Evolutionary conservation across 2,329 filamentous ascomycete genomes (phyloP).

Genomic region (Samsoniella hepiali): DNA sequence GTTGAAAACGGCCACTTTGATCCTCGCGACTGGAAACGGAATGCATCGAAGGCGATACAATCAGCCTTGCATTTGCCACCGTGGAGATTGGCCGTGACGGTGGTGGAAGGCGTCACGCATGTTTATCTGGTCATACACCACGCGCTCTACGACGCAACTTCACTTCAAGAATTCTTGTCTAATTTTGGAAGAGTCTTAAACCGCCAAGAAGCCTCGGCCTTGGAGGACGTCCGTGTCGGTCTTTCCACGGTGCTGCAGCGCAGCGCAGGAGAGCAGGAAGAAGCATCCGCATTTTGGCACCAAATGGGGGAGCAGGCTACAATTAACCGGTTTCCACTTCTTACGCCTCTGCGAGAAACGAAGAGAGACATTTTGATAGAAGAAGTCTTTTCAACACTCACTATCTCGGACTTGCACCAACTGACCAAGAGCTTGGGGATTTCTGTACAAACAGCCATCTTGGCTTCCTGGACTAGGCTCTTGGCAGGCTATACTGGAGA

Average conservation of each 20-base stretch:
- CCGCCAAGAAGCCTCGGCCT: conserved; percentile 2
- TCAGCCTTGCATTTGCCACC: conserved; percentile 50
- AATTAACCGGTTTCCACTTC: conserved; percentile 69
- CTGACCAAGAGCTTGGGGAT: conserved; percentile 56
- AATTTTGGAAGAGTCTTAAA: conserved; percentile 46
- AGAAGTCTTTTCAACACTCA: conserved; percentile 34
- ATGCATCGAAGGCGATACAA: conserved; percentile 30
- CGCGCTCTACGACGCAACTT: conserved; percentile 80
- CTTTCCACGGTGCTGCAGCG: conserved; percentile 43
- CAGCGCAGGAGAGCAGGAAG: conserved; percentile 26
- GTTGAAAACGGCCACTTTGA: not conserved
- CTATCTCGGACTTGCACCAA: conserved; percentile 48
- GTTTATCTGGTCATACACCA: conserved; percentile 65
- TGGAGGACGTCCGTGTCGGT: conserved; percentile 31
- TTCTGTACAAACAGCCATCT: conserved; percentile 72
- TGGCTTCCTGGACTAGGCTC: conserved; percentile 74
- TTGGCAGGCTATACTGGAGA: conserved; percentile 77
- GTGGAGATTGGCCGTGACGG: conserved; percentile 59
- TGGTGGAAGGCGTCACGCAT: conserved; percentile 20
- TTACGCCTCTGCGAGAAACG: conserved; percentile 59
- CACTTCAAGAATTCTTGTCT: conserved; percentile 61
- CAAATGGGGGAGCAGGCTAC: conserved; percentile 49
- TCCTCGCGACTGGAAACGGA: not conserved
- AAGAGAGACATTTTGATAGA: conserved; percentile 33
- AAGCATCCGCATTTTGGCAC: conserved; percentile 61